Base-by-base conservation (phyloP, 108 stramenopile species). In the Pseudonitzschia multistriata region DNA sequence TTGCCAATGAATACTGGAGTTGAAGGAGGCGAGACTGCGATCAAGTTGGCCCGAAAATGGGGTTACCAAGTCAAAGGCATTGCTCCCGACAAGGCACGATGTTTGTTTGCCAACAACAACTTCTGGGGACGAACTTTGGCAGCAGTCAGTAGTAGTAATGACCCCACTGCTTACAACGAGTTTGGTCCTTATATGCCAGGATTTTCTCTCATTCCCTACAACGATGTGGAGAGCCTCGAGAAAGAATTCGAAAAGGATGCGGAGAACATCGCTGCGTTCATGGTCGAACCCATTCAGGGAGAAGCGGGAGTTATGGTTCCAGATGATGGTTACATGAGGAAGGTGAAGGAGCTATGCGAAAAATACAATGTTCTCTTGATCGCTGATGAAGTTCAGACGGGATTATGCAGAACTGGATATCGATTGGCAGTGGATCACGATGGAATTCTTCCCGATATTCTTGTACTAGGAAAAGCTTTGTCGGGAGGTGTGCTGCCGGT, bases 231-330 rank as follows among this genome's bases (percentile, higher is more conserved):
- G 5, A 88, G 79, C 36, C 73, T 99, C 53, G 96, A 97, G 76
- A 81, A 70, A 57, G 92, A 87, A 67, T 86, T 98, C 27, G 76
- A 95, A 71, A 79, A 75, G 49, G 87, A 98, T 78, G 93, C 79
- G 15, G 75, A 66, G 45, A 88, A 96, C 72, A 96, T 95, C 75
- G 97, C 96, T 34, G 99, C 97, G 11, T 97, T 98, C 76, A 97
- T 98, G 97, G 97, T 98, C 13, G 99, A 99, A 70, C 98, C 98
- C 30, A 98, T 99, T 74, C 97, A 99, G 79, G 99, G 99, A 59
- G 99, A 99, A 82, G 99, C 99, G 30, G 99, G 99, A 31, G 99
- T 99, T 14, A 96, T 99, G 22, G 98, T 99, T 17, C 99, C 99
- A 0, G 62, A 79, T 25, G 97, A 99, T 72, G 97, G 96, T 2